Conservation (phyloP, 1,139 yeast genomes). For the Geotrichum fermentans region DNA sequence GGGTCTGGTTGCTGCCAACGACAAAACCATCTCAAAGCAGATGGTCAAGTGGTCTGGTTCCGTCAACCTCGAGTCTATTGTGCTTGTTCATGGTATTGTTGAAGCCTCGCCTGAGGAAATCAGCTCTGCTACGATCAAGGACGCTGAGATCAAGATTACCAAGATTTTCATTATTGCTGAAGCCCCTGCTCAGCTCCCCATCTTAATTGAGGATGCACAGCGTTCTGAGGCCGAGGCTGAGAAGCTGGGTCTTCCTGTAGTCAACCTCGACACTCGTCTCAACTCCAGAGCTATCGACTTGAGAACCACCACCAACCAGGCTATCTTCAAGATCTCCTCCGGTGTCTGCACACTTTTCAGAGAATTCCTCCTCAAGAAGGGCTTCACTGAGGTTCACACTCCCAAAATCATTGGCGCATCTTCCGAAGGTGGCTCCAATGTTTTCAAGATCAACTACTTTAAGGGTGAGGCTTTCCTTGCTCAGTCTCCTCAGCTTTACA, state of each 20-base stretch:
- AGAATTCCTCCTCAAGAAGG: constrained; percentile 66
- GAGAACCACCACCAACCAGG: constrained; percentile 95
- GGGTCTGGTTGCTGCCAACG: constrained; percentile 71
- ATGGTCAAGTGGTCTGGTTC: constrained; percentile 96
- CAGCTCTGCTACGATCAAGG: constrained; percentile 88
- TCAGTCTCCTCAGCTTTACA: constrained; percentile 96
- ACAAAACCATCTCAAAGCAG: constrained; percentile 73
- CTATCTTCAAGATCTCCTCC: constrained; percentile 88
- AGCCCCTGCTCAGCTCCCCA: constrained; percentile 90
- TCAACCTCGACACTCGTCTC: constrained; percentile 91
- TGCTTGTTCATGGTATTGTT: constrained; percentile 80
- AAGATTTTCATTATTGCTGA: constrained; percentile 74
- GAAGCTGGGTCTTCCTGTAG: constrained; percentile 84
- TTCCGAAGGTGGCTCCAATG: constrained; percentile 96
- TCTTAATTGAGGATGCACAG: constrained; percentile 90
- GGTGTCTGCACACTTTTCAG: constrained; percentile 86
- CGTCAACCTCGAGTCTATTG: constrained; percentile 83
- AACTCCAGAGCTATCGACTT: constrained; percentile 93
- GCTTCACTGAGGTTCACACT: constrained; percentile 87
- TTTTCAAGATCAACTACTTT: constrained; percentile 88
- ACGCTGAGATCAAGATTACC: constrained; percentile 73
- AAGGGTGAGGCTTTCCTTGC: constrained; percentile 91
- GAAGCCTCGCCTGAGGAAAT: constrained; percentile 80
- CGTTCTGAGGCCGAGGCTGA: constrained; percentile 95
- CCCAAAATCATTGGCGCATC: constrained; percentile 95